A percentile compares a stretch with the other conserved stretches of the same genome.
Evolutionary conservation across 192 early-diverging fungal genomes (phyloP).

Genomic region (Backusella liffmaniae): DNA sequence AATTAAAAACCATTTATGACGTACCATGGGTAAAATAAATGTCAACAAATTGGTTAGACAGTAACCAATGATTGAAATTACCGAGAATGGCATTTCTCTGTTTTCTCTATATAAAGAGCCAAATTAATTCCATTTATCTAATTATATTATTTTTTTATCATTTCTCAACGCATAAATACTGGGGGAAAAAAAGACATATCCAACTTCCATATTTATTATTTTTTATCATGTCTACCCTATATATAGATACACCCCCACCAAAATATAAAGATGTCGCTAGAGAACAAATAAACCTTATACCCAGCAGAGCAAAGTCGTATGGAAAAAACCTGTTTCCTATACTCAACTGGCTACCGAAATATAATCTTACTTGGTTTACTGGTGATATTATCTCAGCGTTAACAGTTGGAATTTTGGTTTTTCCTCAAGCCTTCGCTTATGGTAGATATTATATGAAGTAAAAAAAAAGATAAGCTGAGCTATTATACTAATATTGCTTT

Average conservation of each 20-base stretch:
- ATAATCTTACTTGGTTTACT: constrained; percentile 52
- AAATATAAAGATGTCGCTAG: neutral
- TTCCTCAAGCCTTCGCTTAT: constrained; percentile 75
- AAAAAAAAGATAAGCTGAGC: neutral
- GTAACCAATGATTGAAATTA: neutral
- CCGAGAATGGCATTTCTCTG: neutral
- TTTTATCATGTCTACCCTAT: neutral
- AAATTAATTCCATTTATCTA: neutral
- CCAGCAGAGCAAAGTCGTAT: neutral
- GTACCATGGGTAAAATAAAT: neutral
- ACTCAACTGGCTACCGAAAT: constrained; percentile 47
- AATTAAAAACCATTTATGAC: neutral
- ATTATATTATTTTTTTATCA: neutral
- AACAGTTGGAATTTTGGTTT: constrained; percentile 69
- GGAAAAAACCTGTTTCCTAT: constrained; percentile 42
- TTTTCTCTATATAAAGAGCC: neutral
- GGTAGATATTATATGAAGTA: constrained; percentile 15
- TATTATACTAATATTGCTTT: neutral
- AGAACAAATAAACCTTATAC: neutral
- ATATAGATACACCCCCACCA: neutral
- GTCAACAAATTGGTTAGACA: neutral
- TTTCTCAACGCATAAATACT: neutral
- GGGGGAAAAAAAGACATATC: neutral
- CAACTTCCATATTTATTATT: neutral
- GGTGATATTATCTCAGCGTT: constrained; percentile 70